Evolutionary conservation across 2,329 filamentous ascomycete species (phyloP).

Genomic region (Fusarium hostae): DNA sequence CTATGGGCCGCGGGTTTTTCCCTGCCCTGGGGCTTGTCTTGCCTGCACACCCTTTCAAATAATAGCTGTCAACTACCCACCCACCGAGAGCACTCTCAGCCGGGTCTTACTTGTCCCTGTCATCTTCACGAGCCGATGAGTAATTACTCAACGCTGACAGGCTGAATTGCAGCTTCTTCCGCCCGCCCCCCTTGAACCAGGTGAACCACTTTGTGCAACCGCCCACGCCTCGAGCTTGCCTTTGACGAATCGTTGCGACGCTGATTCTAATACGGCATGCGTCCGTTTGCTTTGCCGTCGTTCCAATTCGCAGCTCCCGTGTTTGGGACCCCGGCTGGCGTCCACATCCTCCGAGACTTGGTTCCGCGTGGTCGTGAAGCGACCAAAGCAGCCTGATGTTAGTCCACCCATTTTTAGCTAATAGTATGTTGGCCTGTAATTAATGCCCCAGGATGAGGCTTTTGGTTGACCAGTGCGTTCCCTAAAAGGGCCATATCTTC

Average conservation of each 20-base stretch:
- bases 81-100: slow-evolving; percentile 18
- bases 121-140: slow-evolving; percentile 45
- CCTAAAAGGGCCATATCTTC: slow-evolving; percentile 43
- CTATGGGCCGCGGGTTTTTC: slow-evolving; percentile 15
- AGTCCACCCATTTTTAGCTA: slow-evolving; percentile 44
- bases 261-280: slow-evolving; percentile 41
- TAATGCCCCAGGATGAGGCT: slow-evolving; percentile 36
- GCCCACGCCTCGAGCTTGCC: slow-evolving; percentile 21
- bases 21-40: slow-evolving; percentile 19
- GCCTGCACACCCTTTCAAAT: slow-evolving; percentile 21
- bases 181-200: slow-evolving; percentile 39
- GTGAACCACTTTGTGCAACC: slow-evolving; percentile 36
- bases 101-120: slow-evolving; percentile 37
- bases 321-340: slow-evolving; percentile 28
- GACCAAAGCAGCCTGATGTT: slow-evolving; percentile 42
- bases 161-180: slow-evolving; percentile 38
- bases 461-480: slow-evolving; percentile 40
- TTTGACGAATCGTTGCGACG: slow-evolving; percentile 39
- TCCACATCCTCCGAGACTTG: slow-evolving; percentile 36
- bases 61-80: slow-evolving; percentile 26
- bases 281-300: slow-evolving; percentile 35
- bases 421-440: slow-evolving; percentile 39
- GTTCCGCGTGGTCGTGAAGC: slow-evolving; percentile 39
- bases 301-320: slow-evolving; percentile 40
- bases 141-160: slow-evolving; percentile 52